Conservation (phyloP, 805 yeast genomes). For the Allodekkera sacchari region DNA sequence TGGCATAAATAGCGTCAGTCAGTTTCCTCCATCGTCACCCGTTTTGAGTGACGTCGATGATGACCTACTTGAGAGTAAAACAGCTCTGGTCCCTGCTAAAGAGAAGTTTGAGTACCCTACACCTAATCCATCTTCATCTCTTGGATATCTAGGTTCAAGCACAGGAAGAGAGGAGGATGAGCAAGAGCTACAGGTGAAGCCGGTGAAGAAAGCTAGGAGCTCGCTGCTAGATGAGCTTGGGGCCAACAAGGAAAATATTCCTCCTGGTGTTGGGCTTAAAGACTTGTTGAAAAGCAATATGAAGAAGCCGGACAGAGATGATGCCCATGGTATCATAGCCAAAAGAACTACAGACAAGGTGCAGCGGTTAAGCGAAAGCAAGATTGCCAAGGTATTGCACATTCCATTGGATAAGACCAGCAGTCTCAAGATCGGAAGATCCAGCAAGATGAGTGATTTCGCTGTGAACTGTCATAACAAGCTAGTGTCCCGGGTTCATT, state of each 20-base stretch:
- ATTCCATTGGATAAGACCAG: conserved; percentile 29
- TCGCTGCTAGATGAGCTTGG: no score
- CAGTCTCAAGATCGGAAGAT: conserved; percentile 52
- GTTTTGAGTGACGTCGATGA: conserved; percentile 11
- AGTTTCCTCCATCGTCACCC: conserved; percentile 30
- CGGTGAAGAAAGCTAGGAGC: no score
- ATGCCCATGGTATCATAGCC: not conserved
- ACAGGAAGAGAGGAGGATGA: no score
- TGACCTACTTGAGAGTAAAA: conserved; percentile 1
- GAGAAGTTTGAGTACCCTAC: conserved; percentile 43
- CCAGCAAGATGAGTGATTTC: conserved; percentile 51
- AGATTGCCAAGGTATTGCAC: conserved; percentile 13
- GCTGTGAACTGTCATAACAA: conserved; percentile 39
- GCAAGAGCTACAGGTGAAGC: no score
- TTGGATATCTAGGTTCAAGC: conserved; percentile 31
- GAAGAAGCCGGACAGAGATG: not conserved
- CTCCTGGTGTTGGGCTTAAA: no score
- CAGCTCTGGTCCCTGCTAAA: conserved; percentile 1
- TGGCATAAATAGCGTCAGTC: conserved; percentile 9
- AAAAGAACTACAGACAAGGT: no score
- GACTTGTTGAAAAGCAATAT: no score
- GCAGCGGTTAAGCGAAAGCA: conserved; percentile 4
- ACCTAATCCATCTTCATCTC: conserved; percentile 61
- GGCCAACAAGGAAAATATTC: no score
- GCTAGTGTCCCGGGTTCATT: conserved; percentile 61